Base-by-base conservation (phyloP, 441 rosid genomes). In the Bruguiera hainesii region DNA sequence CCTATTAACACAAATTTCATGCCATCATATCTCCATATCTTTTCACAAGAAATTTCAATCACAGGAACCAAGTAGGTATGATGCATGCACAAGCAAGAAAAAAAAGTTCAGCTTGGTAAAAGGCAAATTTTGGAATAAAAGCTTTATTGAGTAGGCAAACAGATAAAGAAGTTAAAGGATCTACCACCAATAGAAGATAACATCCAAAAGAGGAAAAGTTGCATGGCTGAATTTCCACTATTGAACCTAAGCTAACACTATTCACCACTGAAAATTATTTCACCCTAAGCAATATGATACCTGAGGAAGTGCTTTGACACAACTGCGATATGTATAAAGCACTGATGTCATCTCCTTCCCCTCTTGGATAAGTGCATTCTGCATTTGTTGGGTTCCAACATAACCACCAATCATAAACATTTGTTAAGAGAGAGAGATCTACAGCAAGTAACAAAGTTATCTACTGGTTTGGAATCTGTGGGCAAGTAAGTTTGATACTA, bases 281-380 rank as follows among this genome's bases (percentile, higher is more conserved):
- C 71, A 76, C 69, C 57, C 56, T 55, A 63, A 53, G 55, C 63
- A 55, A 69, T 73, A 73, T 56, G 50, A 75, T 68, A 91, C 99
- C 99, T 96, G 99, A 80, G 99, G 98, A 67, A 96, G 86, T 6
- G 99, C 99, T 93, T 96, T 96, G 71, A 96, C 98, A 64, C 99
- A 96, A 68, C 97, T 93, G 71, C 99, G 93, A 75, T 93, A 96
- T 1, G 99, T 90, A 74, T 93, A 96, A 69, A 96, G 96, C 73
- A 93, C 91, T 1, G 99, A 96, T 8, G 96, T 80, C 99, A 93
- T 96, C 83, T 94, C 99, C 80, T 85, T 90, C 57, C 99, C 99
- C 80, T 96, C 99, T 75, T 88, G 91, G 73, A 93, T 67, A 78
- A 96, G 98, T 55, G 85, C 76, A 80, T 88, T 89, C 99, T 96